Evolutionary conservation across 2,329 filamentous ascomycete species (phyloP).

Genomic region (Hymenoscyphus occultus): DNA sequence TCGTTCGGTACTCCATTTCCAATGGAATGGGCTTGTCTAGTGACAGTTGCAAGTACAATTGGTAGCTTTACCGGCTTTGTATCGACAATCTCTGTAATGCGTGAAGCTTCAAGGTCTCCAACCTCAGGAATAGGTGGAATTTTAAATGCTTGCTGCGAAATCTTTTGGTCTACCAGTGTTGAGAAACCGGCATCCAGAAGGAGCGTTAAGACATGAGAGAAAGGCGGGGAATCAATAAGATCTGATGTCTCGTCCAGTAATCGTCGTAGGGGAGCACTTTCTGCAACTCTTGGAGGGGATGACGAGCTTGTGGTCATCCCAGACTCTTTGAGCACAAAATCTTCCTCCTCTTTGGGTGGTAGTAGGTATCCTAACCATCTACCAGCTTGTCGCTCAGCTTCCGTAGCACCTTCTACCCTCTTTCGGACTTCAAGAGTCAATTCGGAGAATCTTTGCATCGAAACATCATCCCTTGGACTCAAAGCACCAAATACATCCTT

Average conservation of each 20-base stretch:
- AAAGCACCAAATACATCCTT: constrained; percentile 84
- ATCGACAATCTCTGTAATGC: constrained; percentile 52
- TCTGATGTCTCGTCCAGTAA: constrained; percentile 95
- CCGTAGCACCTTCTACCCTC: constrained; percentile 74
- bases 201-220: constrained; percentile 79
- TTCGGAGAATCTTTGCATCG: constrained; percentile 74
- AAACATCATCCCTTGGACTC: constrained; percentile 85
- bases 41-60: constrained; percentile 84
- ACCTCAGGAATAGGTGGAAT: constrained; percentile 40
- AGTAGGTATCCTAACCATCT: constrained; percentile 80
- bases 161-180: constrained; percentile 76
- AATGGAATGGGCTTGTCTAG: constrained; percentile 85
- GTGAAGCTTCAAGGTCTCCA: constrained; percentile 24
- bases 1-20: constrained; percentile 73
- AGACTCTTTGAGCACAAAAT: constrained; percentile 79
- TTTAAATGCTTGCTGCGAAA: constrained; percentile 77
- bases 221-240: constrained; percentile 88
- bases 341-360: constrained; percentile 74
- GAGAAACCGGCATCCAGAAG: constrained; percentile 87
- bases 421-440: constrained; percentile 80
- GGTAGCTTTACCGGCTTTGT: constrained; percentile 68
- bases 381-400: constrained; percentile 55
- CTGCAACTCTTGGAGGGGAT: constrained; percentile 37
- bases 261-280: constrained; percentile 64
- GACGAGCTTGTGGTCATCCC: constrained; percentile 62